A percentile compares a stretch with the other conserved stretches of the same genome.
Conservation (phyloP, 805 yeast genomes). For the Starmerella tilneyi region DNA sequence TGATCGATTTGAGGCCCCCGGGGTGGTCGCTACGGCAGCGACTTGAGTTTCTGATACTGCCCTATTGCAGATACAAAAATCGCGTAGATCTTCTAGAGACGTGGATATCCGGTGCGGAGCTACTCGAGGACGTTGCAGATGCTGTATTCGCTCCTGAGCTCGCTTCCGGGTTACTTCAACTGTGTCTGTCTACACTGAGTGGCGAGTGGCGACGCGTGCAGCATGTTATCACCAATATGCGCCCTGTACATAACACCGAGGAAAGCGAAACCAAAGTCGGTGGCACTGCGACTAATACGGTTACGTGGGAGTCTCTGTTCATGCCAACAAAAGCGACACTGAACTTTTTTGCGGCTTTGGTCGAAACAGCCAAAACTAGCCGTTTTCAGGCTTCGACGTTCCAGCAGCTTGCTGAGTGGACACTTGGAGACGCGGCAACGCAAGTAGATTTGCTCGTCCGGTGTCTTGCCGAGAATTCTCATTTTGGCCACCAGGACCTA, state of each 20-base stretch:
- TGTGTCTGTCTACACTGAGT: slow-evolving; percentile 18
- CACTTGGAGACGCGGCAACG: slow-evolving; percentile 6
- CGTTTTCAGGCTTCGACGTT: slow-evolving; percentile 10
- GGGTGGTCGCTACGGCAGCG: slow-evolving; percentile 22
- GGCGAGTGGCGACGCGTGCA: slow-evolving; percentile 12
- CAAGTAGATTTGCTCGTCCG: slow-evolving; percentile 19
- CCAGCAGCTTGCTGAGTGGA: slow-evolving; percentile 21
- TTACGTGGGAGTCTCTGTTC: not conserved
- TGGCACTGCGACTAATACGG: no score
- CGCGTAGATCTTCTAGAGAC: slow-evolving; percentile 19
- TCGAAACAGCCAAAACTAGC: slow-evolving; percentile 6
- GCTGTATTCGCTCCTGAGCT: slow-evolving; percentile 17
- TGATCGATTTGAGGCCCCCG: slow-evolving; percentile 18
- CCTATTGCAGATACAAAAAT: slow-evolving; percentile 25
- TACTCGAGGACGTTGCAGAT: slow-evolving; percentile 16
- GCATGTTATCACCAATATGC: slow-evolving; percentile 6
- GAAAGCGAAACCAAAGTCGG: not conserved
- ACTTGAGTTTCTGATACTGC: slow-evolving; percentile 25
- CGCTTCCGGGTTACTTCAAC: slow-evolving; percentile 17
- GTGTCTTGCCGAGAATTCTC: slow-evolving; percentile 5
- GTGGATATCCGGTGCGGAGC: slow-evolving; percentile 18
- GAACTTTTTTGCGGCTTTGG: slow-evolving; percentile 5
- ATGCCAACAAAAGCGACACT: slow-evolving; percentile 6
- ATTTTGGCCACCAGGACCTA: slow-evolving; percentile 10
- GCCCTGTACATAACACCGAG: not conserved